Evolutionary conservation across 345 rosid genomes (phyloP).

Genomic region (Clausena lansium): DNA sequence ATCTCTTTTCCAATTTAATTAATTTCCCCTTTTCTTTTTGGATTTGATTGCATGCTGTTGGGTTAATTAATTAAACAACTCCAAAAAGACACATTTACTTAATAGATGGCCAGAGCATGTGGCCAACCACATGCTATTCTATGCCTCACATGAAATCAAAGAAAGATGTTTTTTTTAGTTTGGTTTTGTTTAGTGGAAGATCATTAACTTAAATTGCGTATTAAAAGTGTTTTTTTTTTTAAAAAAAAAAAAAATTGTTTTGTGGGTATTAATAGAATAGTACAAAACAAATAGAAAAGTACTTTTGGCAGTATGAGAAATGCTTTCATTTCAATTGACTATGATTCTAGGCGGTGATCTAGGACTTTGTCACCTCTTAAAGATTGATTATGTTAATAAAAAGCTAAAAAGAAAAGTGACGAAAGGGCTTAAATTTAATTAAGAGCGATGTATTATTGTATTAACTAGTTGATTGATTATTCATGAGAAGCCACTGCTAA

Average conservation of each 20-base stretch:
- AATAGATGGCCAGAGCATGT: slow-evolving; percentile 23
- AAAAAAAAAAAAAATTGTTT: no score
- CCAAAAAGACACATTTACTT: not conserved
- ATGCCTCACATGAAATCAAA: slow-evolving; percentile 10
- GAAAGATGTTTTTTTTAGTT: not conserved
- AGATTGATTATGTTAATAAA: slow-evolving; percentile 1
- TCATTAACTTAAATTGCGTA: no score
- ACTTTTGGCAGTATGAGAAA: not conserved
- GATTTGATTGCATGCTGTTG: slow-evolving; percentile 23
- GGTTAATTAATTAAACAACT: not conserved
- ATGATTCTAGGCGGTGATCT: slow-evolving; percentile 6
- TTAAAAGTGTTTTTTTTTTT: no score
- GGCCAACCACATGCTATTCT: slow-evolving; percentile 24
- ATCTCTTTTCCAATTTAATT: slow-evolving; percentile 13
- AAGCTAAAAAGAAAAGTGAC: not conserved
- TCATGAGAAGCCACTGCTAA: no score
- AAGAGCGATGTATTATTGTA: not conserved
- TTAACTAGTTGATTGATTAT: not conserved
- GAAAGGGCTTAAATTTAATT: not conserved
- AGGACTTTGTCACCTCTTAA: slow-evolving; percentile 11
- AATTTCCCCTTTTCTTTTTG: slow-evolving; percentile 15
- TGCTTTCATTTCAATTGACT: not conserved
- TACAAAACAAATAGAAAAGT: not conserved
- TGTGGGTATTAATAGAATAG: no score
- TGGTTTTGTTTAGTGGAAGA: not conserved